Base-by-base conservation (phyloP, 306 rosid genomes). In the Dalbergia cultrata region DNA sequence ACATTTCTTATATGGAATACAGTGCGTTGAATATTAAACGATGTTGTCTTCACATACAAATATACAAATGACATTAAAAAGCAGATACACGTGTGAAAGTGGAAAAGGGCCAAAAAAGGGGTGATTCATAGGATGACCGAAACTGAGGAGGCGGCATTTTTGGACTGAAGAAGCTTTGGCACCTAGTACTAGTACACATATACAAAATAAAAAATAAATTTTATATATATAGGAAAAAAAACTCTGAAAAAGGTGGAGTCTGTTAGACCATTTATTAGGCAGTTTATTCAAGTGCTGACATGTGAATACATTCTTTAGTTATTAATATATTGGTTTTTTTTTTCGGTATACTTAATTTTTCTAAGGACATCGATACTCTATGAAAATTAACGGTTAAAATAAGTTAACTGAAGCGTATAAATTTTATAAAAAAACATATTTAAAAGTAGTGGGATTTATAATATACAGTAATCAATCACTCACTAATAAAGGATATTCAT, bases 31-130 rank as follows among this genome's bases (percentile, higher is more conserved):
- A 68, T 52, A 54, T 62, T 17, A 33, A 69, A 13, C 18, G 22
- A 14, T 34, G 43, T 31, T 59, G 43, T 60, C 50, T 26, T 26
- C 17, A 76, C 35, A 5, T 59, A 44, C 47, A 56, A 45, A 56
- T 37, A 47, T 65, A 13, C 41, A 12, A 68, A 45, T 5, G 1
- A 8, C 9, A 53, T 13, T 16, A 35, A 72, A 19, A 22, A 53
- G 39, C 0, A 57, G 14, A 37, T 67, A 77, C 86, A 81, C 86
- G 86, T 61, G 84, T 67, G 86, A 33, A 52, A 65, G 74, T 49
- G 8, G 39, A 73, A 26, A 41, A 67, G 62, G 69, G 31, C 61
- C 77, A 5, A 50, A 68, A 45, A 71, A 26, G 73, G 12, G 69
- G 58, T 18, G 43, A 85, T 13, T 70, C 9, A 49, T 2, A 61